phyloP scores from a whole-genome alignment of 306 rosid species.

The Gastrolobium villosum region DNA sequence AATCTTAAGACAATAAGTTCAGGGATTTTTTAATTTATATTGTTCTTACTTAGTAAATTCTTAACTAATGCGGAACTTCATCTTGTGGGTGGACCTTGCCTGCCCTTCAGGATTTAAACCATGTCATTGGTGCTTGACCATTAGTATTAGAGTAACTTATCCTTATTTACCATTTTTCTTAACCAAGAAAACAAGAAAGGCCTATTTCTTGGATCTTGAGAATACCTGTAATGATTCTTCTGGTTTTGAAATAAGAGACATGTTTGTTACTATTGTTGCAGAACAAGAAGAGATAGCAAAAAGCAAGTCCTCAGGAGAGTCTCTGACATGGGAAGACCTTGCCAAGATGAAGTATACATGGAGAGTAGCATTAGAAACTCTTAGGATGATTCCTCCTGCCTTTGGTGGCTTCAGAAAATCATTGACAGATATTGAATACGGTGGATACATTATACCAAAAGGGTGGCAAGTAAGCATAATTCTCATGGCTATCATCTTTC shows the following conservation, averaged over 20 bases:
- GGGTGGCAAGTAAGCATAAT: conserved; percentile 86
- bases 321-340: conserved; percentile 82
- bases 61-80: too few species aligned
- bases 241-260: background rate
- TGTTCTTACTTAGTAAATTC: too few species aligned
- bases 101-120: too few species aligned
- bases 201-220: too few species aligned
- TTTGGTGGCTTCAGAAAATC: conserved; percentile 72
- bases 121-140: too few species aligned
- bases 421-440: conserved; percentile 67
- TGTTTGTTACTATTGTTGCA: conserved; percentile 47
- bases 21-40: too few species aligned
- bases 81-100: too few species aligned
- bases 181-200: too few species aligned
- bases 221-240: too few species aligned
- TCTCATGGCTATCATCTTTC: background rate
- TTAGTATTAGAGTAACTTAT: too few species aligned
- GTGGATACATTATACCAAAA: conserved; percentile 76
- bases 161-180: too few species aligned
- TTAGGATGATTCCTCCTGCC: conserved; percentile 73
- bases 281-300: conserved; percentile 77
- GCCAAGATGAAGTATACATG: conserved; percentile 89
- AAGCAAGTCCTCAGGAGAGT: conserved; percentile 63
- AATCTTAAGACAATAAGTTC: too few species aligned
- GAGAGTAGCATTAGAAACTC: conserved; percentile 79